Evolutionary conservation across 2,329 filamentous ascomycete species (phyloP).

Genomic region (Fusarium udum): DNA sequence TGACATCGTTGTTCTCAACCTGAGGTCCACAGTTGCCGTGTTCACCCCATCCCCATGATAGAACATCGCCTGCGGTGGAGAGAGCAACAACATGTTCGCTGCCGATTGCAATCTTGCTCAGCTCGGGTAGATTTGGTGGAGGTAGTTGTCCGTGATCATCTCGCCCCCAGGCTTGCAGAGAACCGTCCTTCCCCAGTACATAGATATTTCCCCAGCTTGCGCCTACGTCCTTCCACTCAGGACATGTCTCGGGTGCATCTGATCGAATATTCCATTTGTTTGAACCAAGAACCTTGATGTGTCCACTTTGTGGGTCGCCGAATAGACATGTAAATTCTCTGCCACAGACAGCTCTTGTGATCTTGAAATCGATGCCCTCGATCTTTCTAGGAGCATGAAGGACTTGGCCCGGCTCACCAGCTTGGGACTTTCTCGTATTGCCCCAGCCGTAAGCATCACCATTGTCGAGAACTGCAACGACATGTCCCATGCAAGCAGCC

Average conservation of each 20-base stretch:
- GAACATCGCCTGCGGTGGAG: constrained; percentile 70
- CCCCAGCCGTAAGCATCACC: constrained; percentile 91
- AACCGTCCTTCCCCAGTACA: constrained; percentile 69
- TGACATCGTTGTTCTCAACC: constrained; percentile 71
- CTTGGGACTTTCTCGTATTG: constrained; percentile 83
- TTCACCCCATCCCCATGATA: constrained; percentile 97
- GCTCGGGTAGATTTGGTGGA: constrained; percentile 65
- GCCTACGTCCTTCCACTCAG: constrained; percentile 72
- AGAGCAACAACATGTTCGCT: constrained; percentile 90
- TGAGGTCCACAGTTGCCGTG: constrained; percentile 92
- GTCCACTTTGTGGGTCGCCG: constrained; percentile 62
- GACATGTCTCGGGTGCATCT: constrained; percentile 61
- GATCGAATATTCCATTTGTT: constrained; percentile 77
- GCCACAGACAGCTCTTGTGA: constrained; percentile 76
- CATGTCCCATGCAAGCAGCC: constrained; percentile 80
- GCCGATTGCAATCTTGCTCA: constrained; percentile 77
- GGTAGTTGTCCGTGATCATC: constrained; percentile 86
- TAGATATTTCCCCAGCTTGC: constrained; percentile 88
- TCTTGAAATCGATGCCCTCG: constrained; percentile 66
- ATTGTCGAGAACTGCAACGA: constrained; percentile 75
- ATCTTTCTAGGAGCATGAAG: constrained; percentile 71
- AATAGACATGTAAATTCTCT: constrained; percentile 86
- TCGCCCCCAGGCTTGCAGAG: constrained; percentile 79
- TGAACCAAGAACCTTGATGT: constrained; percentile 74
- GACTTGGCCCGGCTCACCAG: constrained; percentile 68